Evolutionary conservation across 371 early-diverging fungal species (phyloP), one percentile per base, ranked within the genome.

Genomic region (Mucor irregularis): DNA sequence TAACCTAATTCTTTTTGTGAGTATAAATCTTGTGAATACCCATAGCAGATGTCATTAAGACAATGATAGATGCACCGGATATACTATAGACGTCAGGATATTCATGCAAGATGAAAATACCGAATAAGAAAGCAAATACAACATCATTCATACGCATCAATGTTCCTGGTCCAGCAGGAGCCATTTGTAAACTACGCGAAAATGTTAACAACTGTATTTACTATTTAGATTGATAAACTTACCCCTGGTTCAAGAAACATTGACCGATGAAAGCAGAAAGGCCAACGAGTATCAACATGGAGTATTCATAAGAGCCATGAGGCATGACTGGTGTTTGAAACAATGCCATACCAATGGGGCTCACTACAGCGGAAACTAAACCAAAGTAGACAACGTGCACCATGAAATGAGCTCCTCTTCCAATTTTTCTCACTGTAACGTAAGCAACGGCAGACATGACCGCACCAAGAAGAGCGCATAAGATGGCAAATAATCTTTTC

Each of bases 111-210:
- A 92, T 59, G 1, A 77, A 53, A 33, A 85, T 78, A 28, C 92
- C 90, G 66, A 88, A 84, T 16, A 88, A 44, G 72, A 88, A 91
- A 5, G 91, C 90, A 67, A 90, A 88, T 2, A 91, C 86, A 17
- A 93, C 85, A 61, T 93, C 92, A 46, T 86, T 71, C 73, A 89
- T 90, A 47, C 92, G 84, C 86, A 91, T 88, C 62, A 93, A 49
- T 1, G 88, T 87, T 14, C 73, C 76, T 60, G 68, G 90, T 0
- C 92, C 92, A 13, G 90, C 82, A 21, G 87, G 86, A 9, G 88
- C 87, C 64, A 88, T 53, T 66, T 91, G 91, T 53, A 93, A 58
- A 11, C 79, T 78, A 49, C 3, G 16, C n/a, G 2, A 25, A 30
- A 24, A 42, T 3, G 9, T 13, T 48, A 21, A 38, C 33, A 21